Percentiles rank a stretch among this genome's conserved stretches.
Conservation (phyloP, 495 filamentous ascomycete genomes). For the Aspergillus cristatus region DNA sequence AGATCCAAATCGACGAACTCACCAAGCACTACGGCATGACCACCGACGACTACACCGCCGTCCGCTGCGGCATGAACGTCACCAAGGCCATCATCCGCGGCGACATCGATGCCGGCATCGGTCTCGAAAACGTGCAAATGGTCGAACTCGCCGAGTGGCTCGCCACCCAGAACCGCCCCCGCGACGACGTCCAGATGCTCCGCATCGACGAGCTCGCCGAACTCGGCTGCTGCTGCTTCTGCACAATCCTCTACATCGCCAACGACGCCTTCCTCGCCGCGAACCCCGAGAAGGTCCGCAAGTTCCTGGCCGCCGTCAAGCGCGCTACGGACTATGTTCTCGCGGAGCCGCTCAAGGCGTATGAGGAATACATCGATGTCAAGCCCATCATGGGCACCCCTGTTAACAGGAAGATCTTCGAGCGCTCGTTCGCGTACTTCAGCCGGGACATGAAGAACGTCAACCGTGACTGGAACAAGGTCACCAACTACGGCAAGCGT, state of each 20-base stretch:
- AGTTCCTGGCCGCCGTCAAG: slow-evolving; percentile 57
- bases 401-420: slow-evolving; percentile 64
- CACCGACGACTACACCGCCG: slow-evolving; percentile 57
- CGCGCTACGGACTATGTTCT: slow-evolving; percentile 58
- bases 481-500: slow-evolving; percentile 59
- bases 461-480: slow-evolving; percentile 57
- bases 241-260: slow-evolving; percentile 63
- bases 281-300: slow-evolving; percentile 48
- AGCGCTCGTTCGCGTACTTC: slow-evolving; percentile 63
- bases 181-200: slow-evolving; percentile 59
- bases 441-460: slow-evolving; percentile 64
- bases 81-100: slow-evolving; percentile 57
- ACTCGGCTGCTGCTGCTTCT: slow-evolving; percentile 68
- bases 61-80: slow-evolving; percentile 57
- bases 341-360: slow-evolving; percentile 45
- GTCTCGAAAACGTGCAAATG: slow-evolving; percentile 66
- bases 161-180: slow-evolving; percentile 46
- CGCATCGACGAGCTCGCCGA: slow-evolving; percentile 65
- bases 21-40: slow-evolving; percentile 66
- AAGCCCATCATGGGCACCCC: slow-evolving; percentile 57
- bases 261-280: slow-evolving; percentile 54
- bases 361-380: slow-evolving; percentile 55
- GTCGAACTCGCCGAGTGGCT: slow-evolving; percentile 66
- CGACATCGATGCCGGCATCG: slow-evolving; percentile 59
- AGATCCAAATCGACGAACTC: slow-evolving; percentile 67